Conservation (phyloP, 2,329 filamentous ascomycete species). For the Exophiala mesophila region DNA sequence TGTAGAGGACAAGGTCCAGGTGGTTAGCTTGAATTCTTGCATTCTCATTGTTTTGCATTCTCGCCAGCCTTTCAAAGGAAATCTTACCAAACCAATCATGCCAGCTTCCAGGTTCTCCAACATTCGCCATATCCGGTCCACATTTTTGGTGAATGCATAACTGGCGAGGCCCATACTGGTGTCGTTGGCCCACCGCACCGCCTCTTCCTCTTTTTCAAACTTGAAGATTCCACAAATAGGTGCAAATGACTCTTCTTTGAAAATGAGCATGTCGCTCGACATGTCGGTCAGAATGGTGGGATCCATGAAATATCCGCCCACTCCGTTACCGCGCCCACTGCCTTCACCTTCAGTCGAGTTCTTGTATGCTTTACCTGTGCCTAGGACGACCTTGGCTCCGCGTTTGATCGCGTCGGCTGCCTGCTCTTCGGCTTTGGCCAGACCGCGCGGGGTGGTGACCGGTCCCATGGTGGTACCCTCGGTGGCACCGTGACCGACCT, state of each 20-base stretch:
- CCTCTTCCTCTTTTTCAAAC: slow-evolving; percentile 64
- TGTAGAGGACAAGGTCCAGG: slow-evolving; percentile 1
- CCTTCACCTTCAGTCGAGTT: slow-evolving; percentile 44
- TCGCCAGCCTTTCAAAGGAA: too few species aligned
- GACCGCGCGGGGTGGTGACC: slow-evolving; percentile 52
- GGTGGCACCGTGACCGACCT: slow-evolving; percentile 57
- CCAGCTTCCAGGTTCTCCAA: slow-evolving; percentile 64
- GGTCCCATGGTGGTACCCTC: slow-evolving; percentile 56
- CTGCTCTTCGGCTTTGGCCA: slow-evolving; percentile 54
- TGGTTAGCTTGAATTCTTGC: slow-evolving; percentile 2
- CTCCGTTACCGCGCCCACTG: slow-evolving; percentile 40
- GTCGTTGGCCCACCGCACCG: slow-evolving; percentile 39
- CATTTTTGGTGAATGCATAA: slow-evolving; percentile 64
- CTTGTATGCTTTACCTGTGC: slow-evolving; percentile 43
- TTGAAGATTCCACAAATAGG: slow-evolving; percentile 60
- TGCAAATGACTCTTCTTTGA: slow-evolving; percentile 60
- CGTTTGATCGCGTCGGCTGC: slow-evolving; percentile 60
- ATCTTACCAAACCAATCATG: slow-evolving; percentile 58
- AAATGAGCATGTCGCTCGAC: slow-evolving; percentile 53
- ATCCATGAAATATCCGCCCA: slow-evolving; percentile 63
- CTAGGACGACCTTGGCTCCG: slow-evolving; percentile 60
- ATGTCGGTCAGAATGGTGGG: slow-evolving; percentile 61
- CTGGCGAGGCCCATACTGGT: slow-evolving; percentile 43
- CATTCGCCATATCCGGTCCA: slow-evolving; percentile 61
- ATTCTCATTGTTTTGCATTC: too few species aligned